phyloP scores from a whole-genome alignment of 257 asterid genomes.

The Solanum pimpinellifolium region DNA sequence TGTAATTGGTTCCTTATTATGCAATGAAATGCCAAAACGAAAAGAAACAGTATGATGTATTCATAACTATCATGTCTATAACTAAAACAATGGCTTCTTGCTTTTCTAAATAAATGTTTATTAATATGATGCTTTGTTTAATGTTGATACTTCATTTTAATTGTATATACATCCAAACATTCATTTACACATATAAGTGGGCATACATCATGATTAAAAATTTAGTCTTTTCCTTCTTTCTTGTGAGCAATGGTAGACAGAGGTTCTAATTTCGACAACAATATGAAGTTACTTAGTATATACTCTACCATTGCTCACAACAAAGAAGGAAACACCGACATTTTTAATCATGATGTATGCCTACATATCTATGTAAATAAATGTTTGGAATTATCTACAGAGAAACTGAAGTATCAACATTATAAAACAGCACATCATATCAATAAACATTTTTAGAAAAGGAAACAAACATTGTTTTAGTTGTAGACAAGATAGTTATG shows the following conservation, averaged over 20 bases:
- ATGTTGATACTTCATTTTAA: neutral
- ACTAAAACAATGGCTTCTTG: neutral
- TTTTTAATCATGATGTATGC: neutral
- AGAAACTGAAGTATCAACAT: neutral
- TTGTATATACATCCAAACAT: neutral
- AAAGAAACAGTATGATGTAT: constrained; percentile 15
- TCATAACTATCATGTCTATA: neutral
- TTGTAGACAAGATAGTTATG: neutral
- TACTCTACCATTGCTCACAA: neutral
- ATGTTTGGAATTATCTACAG: neutral
- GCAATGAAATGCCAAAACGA: constrained; percentile 12
- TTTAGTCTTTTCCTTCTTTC: neutral
- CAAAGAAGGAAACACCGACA: neutral
- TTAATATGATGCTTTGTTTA: neutral
- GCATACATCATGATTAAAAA: neutral
- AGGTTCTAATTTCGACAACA: neutral
- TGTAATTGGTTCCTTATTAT: constrained; percentile 23
- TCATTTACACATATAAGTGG: neutral
- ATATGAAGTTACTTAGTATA: neutral
- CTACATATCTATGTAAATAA: neutral
- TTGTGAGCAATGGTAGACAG: neutral
- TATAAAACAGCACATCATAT: neutral
- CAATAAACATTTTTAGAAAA: neutral
- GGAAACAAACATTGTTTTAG: too few species aligned
- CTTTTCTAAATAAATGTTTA: neutral